Conservation (phyloP, 305 asterid species). For the Solanum hybrid region DNA sequence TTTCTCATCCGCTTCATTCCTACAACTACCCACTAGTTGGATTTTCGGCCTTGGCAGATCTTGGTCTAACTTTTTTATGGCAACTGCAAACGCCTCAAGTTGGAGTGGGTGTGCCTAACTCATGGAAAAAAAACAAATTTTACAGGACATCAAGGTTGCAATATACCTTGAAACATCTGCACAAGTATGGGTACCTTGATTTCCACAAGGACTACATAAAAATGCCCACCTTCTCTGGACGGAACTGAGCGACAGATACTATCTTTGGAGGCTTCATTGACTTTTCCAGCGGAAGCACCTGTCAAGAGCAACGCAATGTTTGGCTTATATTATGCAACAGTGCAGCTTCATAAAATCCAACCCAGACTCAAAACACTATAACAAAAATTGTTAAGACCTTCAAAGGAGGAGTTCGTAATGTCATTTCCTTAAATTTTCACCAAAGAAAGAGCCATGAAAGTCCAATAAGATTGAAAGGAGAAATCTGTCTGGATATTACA, state of each 20-base stretch:
- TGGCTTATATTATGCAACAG: neutral
- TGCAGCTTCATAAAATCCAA: neutral
- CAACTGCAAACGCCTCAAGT: slow-evolving; percentile 82
- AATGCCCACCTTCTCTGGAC: slow-evolving; percentile 72
- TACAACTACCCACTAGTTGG: slow-evolving; percentile 88
- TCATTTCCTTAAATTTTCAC: neutral
- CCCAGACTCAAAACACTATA: neutral
- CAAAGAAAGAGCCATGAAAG: no score
- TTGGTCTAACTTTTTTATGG: slow-evolving; percentile 42
- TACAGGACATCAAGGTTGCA: slow-evolving; percentile 12
- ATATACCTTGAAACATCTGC: neutral
- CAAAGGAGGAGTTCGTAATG: neutral
- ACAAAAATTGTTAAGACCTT: neutral
- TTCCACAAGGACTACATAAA: slow-evolving; percentile 22
- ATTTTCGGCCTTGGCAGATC: slow-evolving; percentile 61
- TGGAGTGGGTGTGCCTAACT: slow-evolving; percentile 75
- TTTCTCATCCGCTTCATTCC: slow-evolving; percentile 88
- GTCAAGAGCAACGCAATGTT: neutral
- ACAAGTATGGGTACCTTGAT: slow-evolving; percentile 36
- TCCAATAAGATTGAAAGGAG: neutral
- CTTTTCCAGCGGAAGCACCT: slow-evolving; percentile 29
- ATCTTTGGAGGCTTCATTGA: slow-evolving; percentile 22
- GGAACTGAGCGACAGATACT: slow-evolving; percentile 39
- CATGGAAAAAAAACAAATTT: slow-evolving; percentile 11
- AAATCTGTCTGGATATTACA: neutral